These are phyloP conservation scores for Penicillium sclerotigenum DNA, from an alignment of 2,329 filamentous ascomycete genomes.

Conservation along the genomic window DNA sequence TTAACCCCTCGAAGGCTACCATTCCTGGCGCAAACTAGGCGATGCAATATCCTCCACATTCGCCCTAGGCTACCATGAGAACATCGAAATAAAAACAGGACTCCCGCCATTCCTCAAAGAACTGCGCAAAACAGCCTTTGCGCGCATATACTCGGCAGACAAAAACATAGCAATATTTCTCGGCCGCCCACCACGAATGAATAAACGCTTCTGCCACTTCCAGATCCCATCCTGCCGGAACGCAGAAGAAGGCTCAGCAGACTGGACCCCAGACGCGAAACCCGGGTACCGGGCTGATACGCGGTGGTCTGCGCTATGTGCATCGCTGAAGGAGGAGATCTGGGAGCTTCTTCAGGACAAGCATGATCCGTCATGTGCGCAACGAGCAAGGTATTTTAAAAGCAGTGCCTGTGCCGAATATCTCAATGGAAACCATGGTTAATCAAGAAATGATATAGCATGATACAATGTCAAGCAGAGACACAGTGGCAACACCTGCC, in stretches of 20 bases:
- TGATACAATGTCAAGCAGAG: slow-evolving; percentile 22
- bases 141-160: slow-evolving; percentile 45
- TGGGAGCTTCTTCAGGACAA: slow-evolving; percentile 28
- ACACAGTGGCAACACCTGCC: slow-evolving; percentile 23
- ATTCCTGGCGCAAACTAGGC: slow-evolving; percentile 48
- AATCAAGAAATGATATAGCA: slow-evolving; percentile 18
- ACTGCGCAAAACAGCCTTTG: slow-evolving; percentile 41
- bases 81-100: slow-evolving; percentile 29
- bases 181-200: slow-evolving; percentile 47
- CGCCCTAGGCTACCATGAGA: slow-evolving; percentile 48
- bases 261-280: slow-evolving; percentile 18
- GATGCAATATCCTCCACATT: slow-evolving; percentile 48
- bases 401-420: not conserved
- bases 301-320: slow-evolving; percentile 29
- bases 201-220: slow-evolving; percentile 41
- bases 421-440: not conserved
- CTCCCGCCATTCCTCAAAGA: slow-evolving; percentile 39
- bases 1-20: slow-evolving; percentile 36
- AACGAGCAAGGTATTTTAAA: slow-evolving; percentile 16
- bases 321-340: slow-evolving; percentile 27
- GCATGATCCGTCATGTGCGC: slow-evolving; percentile 17
- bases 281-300: slow-evolving; percentile 26
- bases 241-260: not conserved
- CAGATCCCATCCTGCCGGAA: slow-evolving; percentile 25
- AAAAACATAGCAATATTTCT: slow-evolving; percentile 50